Evolutionary conservation across 2,329 filamentous ascomycete species (phyloP).

Genomic region (Aspergillus oerlinghausenensis): DNA sequence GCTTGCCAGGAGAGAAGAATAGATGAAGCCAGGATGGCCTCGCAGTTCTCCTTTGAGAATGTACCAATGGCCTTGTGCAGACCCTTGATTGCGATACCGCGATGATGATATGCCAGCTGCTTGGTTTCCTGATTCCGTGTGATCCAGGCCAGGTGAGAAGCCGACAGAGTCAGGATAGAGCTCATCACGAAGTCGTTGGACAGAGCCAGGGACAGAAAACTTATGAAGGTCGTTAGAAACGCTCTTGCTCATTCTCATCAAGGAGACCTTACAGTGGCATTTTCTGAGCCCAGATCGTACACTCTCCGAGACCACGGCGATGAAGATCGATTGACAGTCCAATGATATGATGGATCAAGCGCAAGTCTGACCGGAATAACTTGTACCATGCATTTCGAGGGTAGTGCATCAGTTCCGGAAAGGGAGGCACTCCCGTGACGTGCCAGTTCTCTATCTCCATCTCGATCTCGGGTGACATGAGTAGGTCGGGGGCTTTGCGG

Average conservation of each 20-base stretch:
- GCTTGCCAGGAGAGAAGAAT: conserved; percentile 93
- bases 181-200: conserved; percentile 89
- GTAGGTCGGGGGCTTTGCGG: conserved; percentile 58
- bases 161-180: conserved; percentile 86
- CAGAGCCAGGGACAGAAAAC: conserved; percentile 76
- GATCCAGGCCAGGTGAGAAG: conserved; percentile 86
- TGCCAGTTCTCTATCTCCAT: conserved; percentile 77
- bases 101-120: conserved; percentile 85
- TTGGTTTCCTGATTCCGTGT: conserved; percentile 80
- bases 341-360: conserved; percentile 86
- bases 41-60: conserved; percentile 81
- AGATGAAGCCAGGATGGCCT: conserved; percentile 86
- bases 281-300: conserved; percentile 88
- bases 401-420: conserved; percentile 73
- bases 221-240: conserved; percentile 34
- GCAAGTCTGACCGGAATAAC: conserved; percentile 72
- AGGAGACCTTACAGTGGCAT: conserved; percentile 73
- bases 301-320: conserved; percentile 69
- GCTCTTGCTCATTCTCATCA: not conserved
- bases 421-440: conserved; percentile 77
- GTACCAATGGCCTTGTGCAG: conserved; percentile 79
- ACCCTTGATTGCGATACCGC: conserved; percentile 78
- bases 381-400: conserved; percentile 68
- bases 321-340: conserved; percentile 80
- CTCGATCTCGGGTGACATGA: conserved; percentile 85